Percentiles rank a stretch among this genome's conserved stretches.
These are phyloP conservation scores for Drosera spatulata DNA, from an alignment of 179 eudicot genomes.

Conservation along the genomic window DNA sequence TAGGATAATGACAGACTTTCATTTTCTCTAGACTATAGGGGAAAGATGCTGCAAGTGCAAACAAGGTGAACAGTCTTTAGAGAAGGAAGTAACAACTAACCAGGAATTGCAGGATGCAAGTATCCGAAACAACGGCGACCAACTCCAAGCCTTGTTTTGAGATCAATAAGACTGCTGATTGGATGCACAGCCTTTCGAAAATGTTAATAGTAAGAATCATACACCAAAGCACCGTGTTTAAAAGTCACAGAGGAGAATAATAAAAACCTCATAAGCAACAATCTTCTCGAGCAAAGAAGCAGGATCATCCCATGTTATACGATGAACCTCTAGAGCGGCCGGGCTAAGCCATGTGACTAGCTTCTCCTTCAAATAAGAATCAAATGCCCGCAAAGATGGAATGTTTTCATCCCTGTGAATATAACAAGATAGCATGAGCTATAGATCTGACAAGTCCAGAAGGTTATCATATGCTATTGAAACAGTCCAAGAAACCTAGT, in stretches of 20 bases:
- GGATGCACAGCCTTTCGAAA: slow-evolving; percentile 94
- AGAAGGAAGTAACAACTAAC: slow-evolving; percentile 27
- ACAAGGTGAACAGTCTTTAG: neutral
- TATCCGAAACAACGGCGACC: slow-evolving; percentile 98
- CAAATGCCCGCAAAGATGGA: slow-evolving; percentile 74
- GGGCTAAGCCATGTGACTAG: slow-evolving; percentile 96
- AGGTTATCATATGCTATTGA: neutral
- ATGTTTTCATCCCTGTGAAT: slow-evolving; percentile 62
- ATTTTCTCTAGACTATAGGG: neutral
- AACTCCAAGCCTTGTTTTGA: slow-evolving; percentile 87
- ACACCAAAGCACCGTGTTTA: slow-evolving; percentile 10
- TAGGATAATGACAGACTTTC: neutral
- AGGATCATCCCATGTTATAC: slow-evolving; percentile 93
- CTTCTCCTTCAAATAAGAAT: slow-evolving; percentile 84
- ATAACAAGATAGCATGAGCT: slow-evolving; percentile 1
- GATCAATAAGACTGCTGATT: slow-evolving; percentile 82
- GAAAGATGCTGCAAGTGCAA: neutral
- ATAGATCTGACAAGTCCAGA: no score
- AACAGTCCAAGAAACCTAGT: no score
- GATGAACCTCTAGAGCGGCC: slow-evolving; percentile 83
- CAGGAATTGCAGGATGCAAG: slow-evolving; percentile 94
- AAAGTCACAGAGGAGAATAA: slow-evolving; percentile 8
- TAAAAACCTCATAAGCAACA: slow-evolving; percentile 79
- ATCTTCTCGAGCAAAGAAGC: slow-evolving; percentile 95
- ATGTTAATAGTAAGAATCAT: slow-evolving; percentile 16